Percentiles rank a stretch among this genome's conserved stretches.
Evolutionary conservation across 331 rosid species (phyloP).

Genomic region (Phaseolus coccineus): DNA sequence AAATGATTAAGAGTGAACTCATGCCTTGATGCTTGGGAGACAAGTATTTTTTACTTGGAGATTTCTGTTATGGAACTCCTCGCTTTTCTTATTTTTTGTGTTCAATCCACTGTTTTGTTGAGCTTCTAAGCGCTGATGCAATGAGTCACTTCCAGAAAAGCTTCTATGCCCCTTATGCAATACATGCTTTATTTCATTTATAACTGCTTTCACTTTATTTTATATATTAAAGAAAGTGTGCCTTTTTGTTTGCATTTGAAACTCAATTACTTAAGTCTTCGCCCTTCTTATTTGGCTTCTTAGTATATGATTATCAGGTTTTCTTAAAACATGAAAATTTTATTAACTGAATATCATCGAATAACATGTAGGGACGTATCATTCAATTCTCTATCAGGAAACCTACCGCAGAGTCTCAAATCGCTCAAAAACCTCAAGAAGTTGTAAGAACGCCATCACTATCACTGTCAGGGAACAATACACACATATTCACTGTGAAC

Average conservation of each 20-base stretch:
- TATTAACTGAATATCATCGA: conserved; percentile 25
- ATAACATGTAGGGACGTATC: conserved; percentile 70
- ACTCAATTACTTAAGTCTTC: background rate
- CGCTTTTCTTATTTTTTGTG: background rate
- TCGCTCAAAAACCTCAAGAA: conserved; percentile 68
- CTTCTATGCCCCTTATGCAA: background rate
- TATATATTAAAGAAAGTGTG: conserved; percentile 13
- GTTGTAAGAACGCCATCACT: conserved; percentile 61
- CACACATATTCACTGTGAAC: conserved; percentile 40
- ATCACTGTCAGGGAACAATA: conserved; percentile 13
- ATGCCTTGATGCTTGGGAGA: conserved; percentile 16
- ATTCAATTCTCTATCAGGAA: conserved; percentile 74
- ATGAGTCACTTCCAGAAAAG: conserved; percentile 1
- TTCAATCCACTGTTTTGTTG: conserved; percentile 1
- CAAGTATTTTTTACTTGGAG: background rate
- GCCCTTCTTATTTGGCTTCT: conserved; percentile 22
- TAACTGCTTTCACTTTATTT: background rate
- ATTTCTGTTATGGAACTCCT: conserved; percentile 3
- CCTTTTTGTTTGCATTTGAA: conserved; percentile 8
- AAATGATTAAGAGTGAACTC: background rate
- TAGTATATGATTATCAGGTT: conserved; percentile 14
- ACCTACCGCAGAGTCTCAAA: conserved; percentile 80
- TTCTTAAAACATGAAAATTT: conserved; percentile 20
- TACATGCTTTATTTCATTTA: conserved; percentile 19
- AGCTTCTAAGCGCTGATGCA: conserved; percentile 12